Evolutionary conservation across 1,284 basidiomycete genomes (phyloP), one percentile per base, ranked within the genome.

Genomic region (Agroathelia rolfsii): DNA sequence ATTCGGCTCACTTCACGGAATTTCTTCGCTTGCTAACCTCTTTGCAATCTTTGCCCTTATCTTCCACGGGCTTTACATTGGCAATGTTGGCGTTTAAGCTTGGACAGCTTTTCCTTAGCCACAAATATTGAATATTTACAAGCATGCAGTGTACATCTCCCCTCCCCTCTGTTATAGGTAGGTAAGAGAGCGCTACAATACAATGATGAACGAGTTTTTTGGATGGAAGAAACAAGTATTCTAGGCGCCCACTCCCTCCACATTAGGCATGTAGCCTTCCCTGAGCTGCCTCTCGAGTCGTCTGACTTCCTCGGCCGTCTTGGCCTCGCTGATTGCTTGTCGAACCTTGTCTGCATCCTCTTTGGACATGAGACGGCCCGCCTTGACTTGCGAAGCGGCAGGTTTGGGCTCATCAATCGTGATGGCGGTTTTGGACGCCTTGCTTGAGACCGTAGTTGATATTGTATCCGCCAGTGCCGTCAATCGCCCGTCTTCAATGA

Each of bases 331-430:
- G 48, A 97, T 92, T 11, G 93, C 90, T 39, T 81, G 77, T 52
- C 83, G 83, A 42, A 97, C 86, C 47, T 80, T 76, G 49, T 85
- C 80, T 51, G 86, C 84, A 52, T 97, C 93, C 48, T 94, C 88
- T 43, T 84, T 83, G 12, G 88, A 90, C 78, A 97, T 84, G 46
- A 93, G 59, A 32, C 89, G 71, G 5, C 89, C 82, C 3, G 83
- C 82, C 46, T 75, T 83, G 11, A 67, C 69, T 36, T 63, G 50
- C 21, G 62, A 53, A n/a, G 67, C 59, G n/a, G 64, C 64, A 15
- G 68, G 59, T 47, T 76, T 76, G n/a, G 81, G 76, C 52, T 85
- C 80, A 49, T 82, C 78, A 15, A 71, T 68, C 16, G 77, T 74
- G 28, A 81, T 53, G 23, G 66, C 52, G 18, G 62, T 50, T 49